Evolutionary conservation across 805 yeast species (phyloP).

Genomic region (Lipomyces yamadae): DNA sequence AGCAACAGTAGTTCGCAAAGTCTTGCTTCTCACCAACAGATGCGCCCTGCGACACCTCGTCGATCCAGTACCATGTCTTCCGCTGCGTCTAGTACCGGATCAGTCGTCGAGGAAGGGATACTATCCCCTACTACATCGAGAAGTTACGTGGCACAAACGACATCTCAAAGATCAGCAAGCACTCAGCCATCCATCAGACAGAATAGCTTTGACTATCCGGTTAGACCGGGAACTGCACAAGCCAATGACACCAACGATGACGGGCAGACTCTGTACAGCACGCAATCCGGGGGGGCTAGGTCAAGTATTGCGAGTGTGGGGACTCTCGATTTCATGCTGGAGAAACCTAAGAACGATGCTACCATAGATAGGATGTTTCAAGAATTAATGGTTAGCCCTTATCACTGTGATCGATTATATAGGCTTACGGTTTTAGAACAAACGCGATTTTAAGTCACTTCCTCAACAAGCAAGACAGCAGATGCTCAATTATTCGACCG

Average conservation of each 20-base stretch:
- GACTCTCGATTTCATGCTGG: constrained; percentile 52
- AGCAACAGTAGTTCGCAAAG: constrained; percentile 4
- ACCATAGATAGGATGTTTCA: constrained; percentile 76
- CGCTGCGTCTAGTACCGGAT: constrained; percentile 1
- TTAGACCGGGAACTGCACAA: constrained; percentile 17
- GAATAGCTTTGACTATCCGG: constrained; percentile 12
- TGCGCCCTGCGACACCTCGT: not conserved
- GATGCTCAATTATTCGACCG: constrained; percentile 72
- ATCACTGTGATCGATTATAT: not conserved
- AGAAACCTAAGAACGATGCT: constrained; percentile 67
- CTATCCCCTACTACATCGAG: constrained; percentile 1
- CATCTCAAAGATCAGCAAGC: constrained; percentile 15
- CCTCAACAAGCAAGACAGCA: constrained; percentile 77
- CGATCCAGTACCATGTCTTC: constrained; percentile 1
- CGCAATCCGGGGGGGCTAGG: constrained; percentile 8
- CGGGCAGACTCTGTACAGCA: constrained; percentile 11
- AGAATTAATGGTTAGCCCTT: constrained; percentile 65
- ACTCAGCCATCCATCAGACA: constrained; percentile 14
- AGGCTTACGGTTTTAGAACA: constrained; percentile 35
- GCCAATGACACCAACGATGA: constrained; percentile 22
- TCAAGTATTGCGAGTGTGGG: constrained; percentile 11
- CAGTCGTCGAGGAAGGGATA: not conserved
- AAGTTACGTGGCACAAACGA: not conserved
- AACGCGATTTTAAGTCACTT: constrained; percentile 70
- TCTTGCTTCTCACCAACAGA: not conserved